These are phyloP conservation scores for Symbiodinium pilosum DNA, from an alignment of 73 alveolate species.

Conservation along the genomic window DNA sequence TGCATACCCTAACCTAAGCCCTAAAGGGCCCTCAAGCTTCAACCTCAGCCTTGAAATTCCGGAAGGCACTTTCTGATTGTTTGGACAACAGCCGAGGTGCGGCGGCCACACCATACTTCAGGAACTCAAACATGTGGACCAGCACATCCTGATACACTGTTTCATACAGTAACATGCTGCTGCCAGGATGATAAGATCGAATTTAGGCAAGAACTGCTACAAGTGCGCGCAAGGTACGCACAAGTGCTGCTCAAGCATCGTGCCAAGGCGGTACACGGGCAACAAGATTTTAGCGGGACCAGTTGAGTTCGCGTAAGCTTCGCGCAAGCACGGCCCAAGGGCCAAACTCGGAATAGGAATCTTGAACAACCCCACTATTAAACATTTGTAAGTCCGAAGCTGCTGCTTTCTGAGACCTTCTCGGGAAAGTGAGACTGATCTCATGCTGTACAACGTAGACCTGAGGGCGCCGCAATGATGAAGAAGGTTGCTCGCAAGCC, in stretches of 20 bases:
- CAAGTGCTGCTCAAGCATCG: neutral
- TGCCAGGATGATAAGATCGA: neutral
- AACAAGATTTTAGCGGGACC: neutral
- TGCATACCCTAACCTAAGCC: too few relatives aligned
- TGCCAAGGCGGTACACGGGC: neutral
- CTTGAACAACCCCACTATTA: too few relatives aligned
- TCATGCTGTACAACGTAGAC: too few relatives aligned
- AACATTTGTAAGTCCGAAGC: too few relatives aligned
- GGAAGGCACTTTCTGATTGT: too few relatives aligned
- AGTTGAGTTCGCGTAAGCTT: neutral
- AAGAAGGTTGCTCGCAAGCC: conserved; percentile 94
- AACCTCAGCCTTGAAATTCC: too few relatives aligned
- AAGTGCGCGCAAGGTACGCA: neutral
- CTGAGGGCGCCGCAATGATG: conserved; percentile 72
- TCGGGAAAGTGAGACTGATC: too few relatives aligned
- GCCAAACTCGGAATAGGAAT: too few relatives aligned
- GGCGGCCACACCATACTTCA: conserved; percentile 78
- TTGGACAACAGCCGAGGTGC: conserved; percentile 2
- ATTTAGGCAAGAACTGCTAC: neutral
- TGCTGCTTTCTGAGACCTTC: too few relatives aligned
- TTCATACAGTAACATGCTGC: neutral
- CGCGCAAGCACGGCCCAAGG: neutral
- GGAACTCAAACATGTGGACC: conserved; percentile 94
- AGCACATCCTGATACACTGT: conserved; percentile 45
- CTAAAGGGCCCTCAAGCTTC: too few relatives aligned